These are phyloP conservation scores for Trichoderma sp. DNA, from an alignment of 2,329 filamentous ascomycete genomes.

Conservation along the genomic window DNA sequence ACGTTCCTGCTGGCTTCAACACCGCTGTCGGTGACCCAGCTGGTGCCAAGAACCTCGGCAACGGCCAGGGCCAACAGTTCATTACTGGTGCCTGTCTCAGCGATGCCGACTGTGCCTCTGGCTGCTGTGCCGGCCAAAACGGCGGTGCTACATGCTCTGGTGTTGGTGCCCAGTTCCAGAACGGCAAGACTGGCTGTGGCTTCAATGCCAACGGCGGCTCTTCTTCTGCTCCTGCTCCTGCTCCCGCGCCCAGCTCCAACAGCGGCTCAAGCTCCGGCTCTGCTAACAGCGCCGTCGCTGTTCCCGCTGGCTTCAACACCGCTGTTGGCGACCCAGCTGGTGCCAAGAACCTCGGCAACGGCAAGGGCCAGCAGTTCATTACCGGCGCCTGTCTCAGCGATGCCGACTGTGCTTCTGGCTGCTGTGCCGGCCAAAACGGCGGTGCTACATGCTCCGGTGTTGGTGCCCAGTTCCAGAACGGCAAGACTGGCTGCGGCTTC, in stretches of 20 bases:
- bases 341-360: slow-evolving; percentile 32
- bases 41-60: slow-evolving; percentile 32
- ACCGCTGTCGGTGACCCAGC: slow-evolving; percentile 27
- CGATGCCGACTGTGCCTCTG: slow-evolving; percentile 35
- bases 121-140: slow-evolving; percentile 34
- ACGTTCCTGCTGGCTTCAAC: slow-evolving; percentile 18
- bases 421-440: slow-evolving; percentile 32
- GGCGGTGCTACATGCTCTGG: slow-evolving; percentile 22
- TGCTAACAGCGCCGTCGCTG: slow-evolving; percentile 26
- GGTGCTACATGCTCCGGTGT: slow-evolving; percentile 19
- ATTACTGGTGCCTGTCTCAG: slow-evolving; percentile 33
- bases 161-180: slow-evolving; percentile 36
- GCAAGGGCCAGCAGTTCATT: slow-evolving; percentile 34
- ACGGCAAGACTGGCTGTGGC: slow-evolving; percentile 39
- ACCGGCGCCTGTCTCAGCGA: slow-evolving; percentile 32
- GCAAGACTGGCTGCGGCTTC: slow-evolving; percentile 41
- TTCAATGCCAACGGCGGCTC: slow-evolving; percentile 28
- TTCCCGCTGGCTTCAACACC: slow-evolving; percentile 22
- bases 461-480: slow-evolving; percentile 38
- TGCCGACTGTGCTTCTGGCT: slow-evolving; percentile 36
- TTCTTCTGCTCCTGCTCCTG: slow-evolving; percentile 4
- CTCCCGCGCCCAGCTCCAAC: not conserved
- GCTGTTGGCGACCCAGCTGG: slow-evolving; percentile 30
- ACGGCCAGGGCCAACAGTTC: slow-evolving; percentile 33
- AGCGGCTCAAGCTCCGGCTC: not conserved